These are phyloP conservation scores for Backusella australiensis DNA, from an alignment of 192 early-diverging fungal genomes.

Conservation along the genomic window DNA sequence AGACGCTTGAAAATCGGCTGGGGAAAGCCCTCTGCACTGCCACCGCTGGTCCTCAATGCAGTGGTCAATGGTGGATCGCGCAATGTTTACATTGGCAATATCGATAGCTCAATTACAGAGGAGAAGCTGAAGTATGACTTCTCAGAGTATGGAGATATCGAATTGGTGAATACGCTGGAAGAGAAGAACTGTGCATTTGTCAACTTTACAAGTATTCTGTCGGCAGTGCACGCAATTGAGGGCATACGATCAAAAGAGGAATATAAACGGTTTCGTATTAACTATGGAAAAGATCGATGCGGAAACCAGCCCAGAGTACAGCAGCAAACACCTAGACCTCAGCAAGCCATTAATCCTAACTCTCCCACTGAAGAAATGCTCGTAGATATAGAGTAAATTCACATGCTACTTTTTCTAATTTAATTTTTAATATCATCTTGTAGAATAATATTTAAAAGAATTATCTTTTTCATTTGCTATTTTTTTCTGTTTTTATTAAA, in stretches of 20 bases:
- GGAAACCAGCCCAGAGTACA: constrained; percentile 64
- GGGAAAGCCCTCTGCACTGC: constrained; percentile 67
- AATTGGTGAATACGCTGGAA: constrained; percentile 76
- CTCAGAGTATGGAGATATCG: constrained; percentile 82
- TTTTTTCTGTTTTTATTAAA: no score
- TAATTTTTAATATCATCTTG: neutral
- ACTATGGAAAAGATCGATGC: constrained; percentile 90
- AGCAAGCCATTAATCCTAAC: neutral
- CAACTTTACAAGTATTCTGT: constrained; percentile 76
- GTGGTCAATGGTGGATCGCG: constrained; percentile 66
- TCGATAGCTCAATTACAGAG: constrained; percentile 62
- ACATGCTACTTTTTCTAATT: neutral
- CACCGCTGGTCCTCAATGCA: constrained; percentile 51
- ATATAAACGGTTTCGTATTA: constrained; percentile 60
- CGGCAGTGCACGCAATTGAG: constrained; percentile 80
- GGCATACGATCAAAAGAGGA: constrained; percentile 57
- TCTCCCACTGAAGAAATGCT: neutral
- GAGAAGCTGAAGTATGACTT: constrained; percentile 77
- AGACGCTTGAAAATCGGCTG: constrained; percentile 79
- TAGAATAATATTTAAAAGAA: neutral
- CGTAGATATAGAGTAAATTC: neutral
- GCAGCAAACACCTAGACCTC: neutral
- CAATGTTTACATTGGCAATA: constrained; percentile 79
- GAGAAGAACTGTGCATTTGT: constrained; percentile 89
- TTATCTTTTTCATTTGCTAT: neutral